Evolutionary conservation across 163 green algal species (phyloP).

Genomic region (Coccomyxa subellipsoidea): DNA sequence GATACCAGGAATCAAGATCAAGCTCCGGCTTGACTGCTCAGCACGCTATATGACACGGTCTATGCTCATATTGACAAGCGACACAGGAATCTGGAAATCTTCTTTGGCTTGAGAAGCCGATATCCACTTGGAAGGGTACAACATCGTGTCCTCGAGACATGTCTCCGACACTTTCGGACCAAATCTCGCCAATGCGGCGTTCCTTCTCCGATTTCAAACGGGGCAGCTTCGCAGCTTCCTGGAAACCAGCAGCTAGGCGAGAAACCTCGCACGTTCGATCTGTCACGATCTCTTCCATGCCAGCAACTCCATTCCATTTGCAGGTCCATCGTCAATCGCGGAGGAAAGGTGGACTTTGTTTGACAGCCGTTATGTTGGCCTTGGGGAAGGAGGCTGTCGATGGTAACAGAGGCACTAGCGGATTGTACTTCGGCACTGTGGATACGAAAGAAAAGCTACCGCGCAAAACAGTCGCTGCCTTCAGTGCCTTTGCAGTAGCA

Average conservation of each 20-base stretch:
- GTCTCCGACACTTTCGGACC: neutral
- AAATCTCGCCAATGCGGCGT: neutral
- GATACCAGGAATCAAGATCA: too few relatives aligned
- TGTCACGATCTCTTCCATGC: neutral
- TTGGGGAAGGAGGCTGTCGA: neutral
- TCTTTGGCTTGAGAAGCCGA: too few relatives aligned
- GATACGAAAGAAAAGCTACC: neutral
- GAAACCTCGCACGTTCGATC: neutral
- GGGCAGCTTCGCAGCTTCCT: neutral
- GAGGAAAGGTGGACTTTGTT: neutral
- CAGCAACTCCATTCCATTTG: neutral
- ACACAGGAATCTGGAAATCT: too few relatives aligned
- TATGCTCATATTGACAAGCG: too few relatives aligned
- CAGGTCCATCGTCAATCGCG: neutral
- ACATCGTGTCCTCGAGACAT: neutral
- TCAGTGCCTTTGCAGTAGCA: neutral
- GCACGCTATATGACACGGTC: too few relatives aligned
- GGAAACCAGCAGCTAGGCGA: neutral
- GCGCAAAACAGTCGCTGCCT: neutral
- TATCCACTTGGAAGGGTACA: too few relatives aligned
- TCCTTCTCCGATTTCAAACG: neutral
- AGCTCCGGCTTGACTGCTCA: too few relatives aligned
- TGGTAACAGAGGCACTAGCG: neutral
- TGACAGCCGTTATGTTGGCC: neutral
- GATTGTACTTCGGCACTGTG: neutral